Evolutionary conservation across 768 basidiomycete species (phyloP), one percentile per base, ranked within the genome.

Genomic region (Tephrocybe rancida): DNA sequence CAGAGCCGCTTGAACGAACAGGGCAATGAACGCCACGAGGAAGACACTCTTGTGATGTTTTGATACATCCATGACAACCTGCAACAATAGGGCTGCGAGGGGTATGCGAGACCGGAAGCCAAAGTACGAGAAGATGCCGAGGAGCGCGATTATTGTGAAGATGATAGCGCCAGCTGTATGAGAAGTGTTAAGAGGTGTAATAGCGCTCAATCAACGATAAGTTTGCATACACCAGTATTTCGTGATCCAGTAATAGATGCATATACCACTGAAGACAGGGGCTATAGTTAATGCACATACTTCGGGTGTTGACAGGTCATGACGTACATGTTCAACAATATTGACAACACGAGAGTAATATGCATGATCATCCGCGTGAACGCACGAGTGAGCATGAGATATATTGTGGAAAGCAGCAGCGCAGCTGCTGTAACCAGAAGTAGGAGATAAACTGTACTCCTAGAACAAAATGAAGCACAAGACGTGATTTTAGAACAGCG

Each of bases 281-380:
- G 9, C n/a, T 19, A 24, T 35, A 52, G 21, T 44, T 47, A 34
- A 42, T 48, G 48, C 50, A 32, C 37, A 14, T 34, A 39, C 6
- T 11, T 9, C 13, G 24, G 27, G 34, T 39, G 57, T 41, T 7
- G 19, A 16, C n/a, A 35, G 27, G n/a, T 19, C 29, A 37, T 34
- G 54, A 57, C 82, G 52, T 63, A 86, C 86, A 88, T 82, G 62
- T 87, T 88, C 50, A 87, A 67, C 18, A 76, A 32, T 26, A 87
- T 84, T 5, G 83, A 81, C 18, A 88, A 70, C 26, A 89, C 67
- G 7, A 90, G 76, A 3, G 88, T 88, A 24, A 88, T 79, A 61
- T 90, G 90, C 83, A 92, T 90, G 61, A 93, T 87, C 10, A 78
- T 64, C 58, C 73, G 84, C 32, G 90, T 92, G 69, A 92, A 90